Conservation (phyloP, 2,329 filamentous ascomycete genomes). For the Nannizziopsis barbatae region DNA sequence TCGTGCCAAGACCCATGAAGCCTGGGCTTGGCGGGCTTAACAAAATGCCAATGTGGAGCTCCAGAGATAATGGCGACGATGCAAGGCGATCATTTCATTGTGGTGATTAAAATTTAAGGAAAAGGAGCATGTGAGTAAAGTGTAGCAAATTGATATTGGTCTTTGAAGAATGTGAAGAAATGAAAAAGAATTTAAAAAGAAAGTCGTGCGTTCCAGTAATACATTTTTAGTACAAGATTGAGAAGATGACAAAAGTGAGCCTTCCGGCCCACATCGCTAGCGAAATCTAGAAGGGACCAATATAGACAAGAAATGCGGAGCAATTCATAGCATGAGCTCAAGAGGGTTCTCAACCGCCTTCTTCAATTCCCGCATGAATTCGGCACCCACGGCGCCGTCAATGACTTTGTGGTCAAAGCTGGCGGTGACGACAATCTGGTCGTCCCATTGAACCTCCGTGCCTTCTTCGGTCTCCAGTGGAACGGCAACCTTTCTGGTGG, state of each 20-base stretch:
- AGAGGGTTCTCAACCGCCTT: conserved; percentile 95
- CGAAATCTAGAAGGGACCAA: conserved; percentile 11
- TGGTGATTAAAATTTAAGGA: not conserved
- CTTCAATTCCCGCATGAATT: conserved; percentile 96
- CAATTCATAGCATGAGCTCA: conserved; percentile 70
- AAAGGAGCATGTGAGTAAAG: not conserved
- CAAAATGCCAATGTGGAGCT: not conserved
- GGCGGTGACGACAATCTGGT: conserved; percentile 88
- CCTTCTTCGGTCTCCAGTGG: conserved; percentile 78
- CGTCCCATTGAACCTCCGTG: conserved; percentile 75
- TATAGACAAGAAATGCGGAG: not conserved
- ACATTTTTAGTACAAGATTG: conserved; percentile 12
- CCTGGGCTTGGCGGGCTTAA: not conserved
- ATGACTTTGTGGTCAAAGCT: conserved; percentile 99
- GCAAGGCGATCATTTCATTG: not conserved
- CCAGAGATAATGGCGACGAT: not conserved
- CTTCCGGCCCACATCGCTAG: conserved; percentile 7
- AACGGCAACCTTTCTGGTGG: conserved; percentile 87
- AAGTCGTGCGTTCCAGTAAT: conserved; percentile 7
- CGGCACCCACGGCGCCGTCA: conserved; percentile 87
- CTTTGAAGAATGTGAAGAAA: not conserved
- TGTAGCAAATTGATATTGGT: conserved; percentile 5
- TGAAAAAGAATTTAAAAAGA: not conserved
- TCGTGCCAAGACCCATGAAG: conserved; percentile 3
- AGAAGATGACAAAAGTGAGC: not conserved